Percentiles rank a stretch among this genome's conserved stretches.
phyloP scores from a whole-genome alignment of 169 alveolate genomes.

The Babesia sp. region DNA sequence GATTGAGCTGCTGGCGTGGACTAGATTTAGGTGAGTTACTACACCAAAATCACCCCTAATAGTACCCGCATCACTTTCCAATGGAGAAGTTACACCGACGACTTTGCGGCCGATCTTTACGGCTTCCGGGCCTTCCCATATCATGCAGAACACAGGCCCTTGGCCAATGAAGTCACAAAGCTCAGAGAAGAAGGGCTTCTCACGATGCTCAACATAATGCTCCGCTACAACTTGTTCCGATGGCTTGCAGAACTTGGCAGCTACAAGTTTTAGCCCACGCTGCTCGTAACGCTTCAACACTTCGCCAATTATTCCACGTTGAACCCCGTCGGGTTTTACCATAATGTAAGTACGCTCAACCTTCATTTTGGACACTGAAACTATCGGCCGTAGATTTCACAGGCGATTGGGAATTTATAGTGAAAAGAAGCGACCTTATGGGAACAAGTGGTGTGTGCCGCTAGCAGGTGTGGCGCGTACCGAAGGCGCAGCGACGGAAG shows the following conservation, averaged over 20 bases:
- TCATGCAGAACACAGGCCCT: slow-evolving; percentile 98
- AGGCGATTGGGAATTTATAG: too few relatives aligned
- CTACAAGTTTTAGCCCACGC: slow-evolving; percentile 94
- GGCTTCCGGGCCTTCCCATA: slow-evolving; percentile 96
- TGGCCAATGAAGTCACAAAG: slow-evolving; percentile 87
- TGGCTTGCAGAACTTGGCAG: slow-evolving; percentile 88
- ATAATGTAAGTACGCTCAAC: slow-evolving; percentile 92
- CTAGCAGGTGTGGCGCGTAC: too few relatives aligned
- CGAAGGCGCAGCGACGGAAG: too few relatives aligned
- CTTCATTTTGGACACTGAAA: slow-evolving; percentile 12
- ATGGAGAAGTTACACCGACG: slow-evolving; percentile 94
- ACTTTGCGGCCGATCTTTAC: slow-evolving; percentile 92
- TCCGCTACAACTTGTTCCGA: slow-evolving; percentile 85
- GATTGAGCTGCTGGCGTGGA: slow-evolving; percentile 94
- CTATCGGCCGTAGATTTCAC: too few relatives aligned
- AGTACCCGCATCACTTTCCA: slow-evolving; percentile 85
- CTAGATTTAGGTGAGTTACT: slow-evolving; percentile 91
- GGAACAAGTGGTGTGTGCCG: too few relatives aligned
- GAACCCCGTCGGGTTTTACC: slow-evolving; percentile 99
- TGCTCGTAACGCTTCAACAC: slow-evolving; percentile 91
- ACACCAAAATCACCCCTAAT: slow-evolving; percentile 94
- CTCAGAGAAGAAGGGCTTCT: slow-evolving; percentile 91
- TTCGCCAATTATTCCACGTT: slow-evolving; percentile 95
- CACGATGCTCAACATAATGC: slow-evolving; percentile 94
- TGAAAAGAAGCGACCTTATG: too few relatives aligned